Base-by-base conservation (phyloP, 2,329 filamentous ascomycete species). In the Colletotrichum sp. region DNA sequence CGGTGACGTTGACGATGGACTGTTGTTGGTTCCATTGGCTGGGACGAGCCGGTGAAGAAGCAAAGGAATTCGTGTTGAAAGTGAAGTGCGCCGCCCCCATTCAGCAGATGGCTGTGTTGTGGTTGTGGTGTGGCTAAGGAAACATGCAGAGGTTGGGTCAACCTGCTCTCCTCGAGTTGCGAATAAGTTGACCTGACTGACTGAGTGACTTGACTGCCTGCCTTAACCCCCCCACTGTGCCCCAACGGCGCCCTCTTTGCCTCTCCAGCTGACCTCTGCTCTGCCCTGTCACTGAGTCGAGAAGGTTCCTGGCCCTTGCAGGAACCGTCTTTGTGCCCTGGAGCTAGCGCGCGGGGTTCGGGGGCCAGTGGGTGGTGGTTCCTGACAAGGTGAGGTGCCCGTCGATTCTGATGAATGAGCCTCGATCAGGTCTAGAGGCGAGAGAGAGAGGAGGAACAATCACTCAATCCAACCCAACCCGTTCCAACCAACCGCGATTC, bases 281-380 rank as follows among this genome's bases (percentile, higher is more conserved):
- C 72, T 69, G 32, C 34, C 36, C 57, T 28, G 68, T 57, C 60
- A 25, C 9, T 48, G 48, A 65, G 67, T 34, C 52, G 28, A 27
- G 22, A 28, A 64, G 68, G 36, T 55, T 60, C n/a, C 59, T 72
- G 60, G 52, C 34, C 74, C 74, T 48, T 70, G 70, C 60, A 74
- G 32, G 30, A 60, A 61, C 28, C 59, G 32, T 39, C 25, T 36
- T 65, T 64, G 39, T 64, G 52, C 44, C 64, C 27, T 52, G 57
- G 70, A 64, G 27, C 48, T 68, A 65, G 48, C 48, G 36, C 32
- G 48, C 52, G 65, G 52, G 60, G 48, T 66, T 34, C 22, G 22
- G 64, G 28, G 44, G 57, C 19, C n/a, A 22, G 19, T 27, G 12
- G 59, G 30, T 25, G 36, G 32, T 36, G 13, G 28, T 48, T 48